These are phyloP conservation scores for Medicago lupulina DNA, from an alignment of 306 rosid species.

Conservation along the genomic window DNA sequence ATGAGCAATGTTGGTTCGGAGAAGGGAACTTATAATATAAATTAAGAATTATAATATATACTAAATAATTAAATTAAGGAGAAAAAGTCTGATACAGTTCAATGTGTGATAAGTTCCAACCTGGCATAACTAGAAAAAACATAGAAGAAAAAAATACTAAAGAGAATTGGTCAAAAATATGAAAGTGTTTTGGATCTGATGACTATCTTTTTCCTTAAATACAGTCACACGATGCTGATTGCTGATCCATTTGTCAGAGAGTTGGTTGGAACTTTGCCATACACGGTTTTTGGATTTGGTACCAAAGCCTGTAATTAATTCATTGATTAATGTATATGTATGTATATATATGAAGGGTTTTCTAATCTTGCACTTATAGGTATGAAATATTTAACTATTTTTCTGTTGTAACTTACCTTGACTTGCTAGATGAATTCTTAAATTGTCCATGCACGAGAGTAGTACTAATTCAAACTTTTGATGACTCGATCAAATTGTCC, in stretches of 20 bases:
- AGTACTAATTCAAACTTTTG: too few species aligned
- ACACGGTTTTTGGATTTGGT: conserved; percentile 40
- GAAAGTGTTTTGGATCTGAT: not conserved
- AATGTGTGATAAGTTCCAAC: conserved; percentile 5
- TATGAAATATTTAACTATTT: too few species aligned
- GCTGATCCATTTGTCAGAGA: conserved; percentile 17
- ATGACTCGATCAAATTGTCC: too few species aligned
- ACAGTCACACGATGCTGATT: conserved; percentile 17
- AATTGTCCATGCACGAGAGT: too few species aligned
- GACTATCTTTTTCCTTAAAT: not conserved
- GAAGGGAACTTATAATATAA: not conserved
- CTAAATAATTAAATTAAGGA: conserved; percentile 13
- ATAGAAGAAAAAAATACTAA: not conserved
- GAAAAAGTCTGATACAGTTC: conserved; percentile 22
- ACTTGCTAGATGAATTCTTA: too few species aligned
- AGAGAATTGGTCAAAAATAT: conserved; percentile 14
- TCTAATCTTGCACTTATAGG: too few species aligned
- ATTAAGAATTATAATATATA: not conserved
- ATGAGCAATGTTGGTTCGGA: not conserved
- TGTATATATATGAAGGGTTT: too few species aligned
- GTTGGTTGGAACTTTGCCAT: conserved; percentile 30
- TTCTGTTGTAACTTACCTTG: too few species aligned
- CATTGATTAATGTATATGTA: too few species aligned
- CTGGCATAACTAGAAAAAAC: conserved; percentile 20
- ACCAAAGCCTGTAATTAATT: not conserved